phyloP scores from a whole-genome alignment of 306 rosid genomes.

The Citrullus amarus region DNA sequence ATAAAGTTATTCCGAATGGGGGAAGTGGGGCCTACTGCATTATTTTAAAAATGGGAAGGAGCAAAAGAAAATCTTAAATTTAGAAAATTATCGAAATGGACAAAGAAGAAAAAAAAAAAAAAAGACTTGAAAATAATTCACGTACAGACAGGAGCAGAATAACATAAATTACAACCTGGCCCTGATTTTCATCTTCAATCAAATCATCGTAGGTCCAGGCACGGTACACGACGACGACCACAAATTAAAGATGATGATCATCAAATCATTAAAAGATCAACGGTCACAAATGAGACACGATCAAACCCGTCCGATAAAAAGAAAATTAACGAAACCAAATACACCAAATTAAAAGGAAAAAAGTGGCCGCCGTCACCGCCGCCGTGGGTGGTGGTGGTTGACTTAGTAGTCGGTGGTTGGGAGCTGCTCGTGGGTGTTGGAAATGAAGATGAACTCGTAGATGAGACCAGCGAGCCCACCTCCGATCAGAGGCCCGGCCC shows the following conservation, averaged over 20 bases:
- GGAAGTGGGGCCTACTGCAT: neutral
- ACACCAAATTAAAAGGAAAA: neutral
- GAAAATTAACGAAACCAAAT: neutral
- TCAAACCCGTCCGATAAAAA: neutral
- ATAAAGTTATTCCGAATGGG: neutral
- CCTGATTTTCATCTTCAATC: conserved; percentile 5
- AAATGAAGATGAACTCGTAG: conserved; percentile 40
- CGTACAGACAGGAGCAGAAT: conserved; percentile 4
- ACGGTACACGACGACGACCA: neutral
- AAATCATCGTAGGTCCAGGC: neutral
- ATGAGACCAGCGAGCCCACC: conserved; percentile 45
- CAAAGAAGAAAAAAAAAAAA: neutral
- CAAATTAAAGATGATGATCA: neutral
- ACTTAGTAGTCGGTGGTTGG: conserved; percentile 36
- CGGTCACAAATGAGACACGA: conserved; percentile 9
- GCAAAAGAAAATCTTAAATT: neutral
- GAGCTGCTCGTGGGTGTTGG: conserved; percentile 37
- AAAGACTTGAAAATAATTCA: neutral
- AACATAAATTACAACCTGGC: conserved; percentile 2
- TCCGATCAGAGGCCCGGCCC: conserved; percentile 61
- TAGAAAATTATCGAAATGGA: neutral
- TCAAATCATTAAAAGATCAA: conserved; percentile 1
- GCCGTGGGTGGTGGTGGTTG: neutral
- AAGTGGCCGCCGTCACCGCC: neutral
- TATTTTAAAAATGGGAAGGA: neutral